These are phyloP conservation scores for Sanguinoderma infundibulare DNA, from an alignment of 1,284 basidiomycete species.

Conservation along the genomic window DNA sequence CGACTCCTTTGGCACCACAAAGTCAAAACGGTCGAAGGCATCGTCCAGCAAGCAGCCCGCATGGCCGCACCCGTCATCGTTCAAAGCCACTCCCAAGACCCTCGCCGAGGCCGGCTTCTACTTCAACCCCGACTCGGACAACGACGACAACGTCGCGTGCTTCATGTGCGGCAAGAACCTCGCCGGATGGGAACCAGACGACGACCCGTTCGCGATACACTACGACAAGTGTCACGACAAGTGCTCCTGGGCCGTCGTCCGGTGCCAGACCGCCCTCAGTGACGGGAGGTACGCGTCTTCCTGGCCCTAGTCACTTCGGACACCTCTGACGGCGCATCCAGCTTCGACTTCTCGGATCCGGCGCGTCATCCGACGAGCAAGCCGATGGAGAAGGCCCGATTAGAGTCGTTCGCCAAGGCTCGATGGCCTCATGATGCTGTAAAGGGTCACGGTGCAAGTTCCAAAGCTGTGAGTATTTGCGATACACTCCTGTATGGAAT, in stretches of 20 bases:
- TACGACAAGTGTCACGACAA: conserved; percentile 60
- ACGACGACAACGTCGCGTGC: conserved; percentile 74
- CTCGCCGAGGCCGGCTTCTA: conserved; percentile 87
- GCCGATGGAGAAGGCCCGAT: conserved; percentile 67
- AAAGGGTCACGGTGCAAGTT: conserved; percentile 69
- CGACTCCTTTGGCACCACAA: conserved; percentile 53
- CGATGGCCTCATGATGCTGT: conserved; percentile 77
- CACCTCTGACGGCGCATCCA: neutral
- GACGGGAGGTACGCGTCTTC: conserved; percentile 54
- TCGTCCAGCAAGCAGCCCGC: conserved; percentile 39
- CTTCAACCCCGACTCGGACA: conserved; percentile 64
- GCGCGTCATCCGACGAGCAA: conserved; percentile 68
- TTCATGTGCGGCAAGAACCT: conserved; percentile 79
- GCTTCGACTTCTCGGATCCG: conserved; percentile 50
- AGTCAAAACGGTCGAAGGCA: conserved; percentile 50
- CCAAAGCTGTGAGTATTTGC: conserved; percentile 58
- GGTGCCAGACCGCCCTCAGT: conserved; percentile 68
- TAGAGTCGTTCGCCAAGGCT: conserved; percentile 66
- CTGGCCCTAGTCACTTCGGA: neutral
- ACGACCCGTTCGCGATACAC: conserved; percentile 84
- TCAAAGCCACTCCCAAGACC: conserved; percentile 66
- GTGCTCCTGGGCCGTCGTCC: conserved; percentile 79
- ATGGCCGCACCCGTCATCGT: conserved; percentile 69
- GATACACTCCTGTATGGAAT: too few relatives aligned
- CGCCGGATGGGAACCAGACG: conserved; percentile 77